phyloP scores from a whole-genome alignment of 331 rosid species.

The Phaseolus coccineus region DNA sequence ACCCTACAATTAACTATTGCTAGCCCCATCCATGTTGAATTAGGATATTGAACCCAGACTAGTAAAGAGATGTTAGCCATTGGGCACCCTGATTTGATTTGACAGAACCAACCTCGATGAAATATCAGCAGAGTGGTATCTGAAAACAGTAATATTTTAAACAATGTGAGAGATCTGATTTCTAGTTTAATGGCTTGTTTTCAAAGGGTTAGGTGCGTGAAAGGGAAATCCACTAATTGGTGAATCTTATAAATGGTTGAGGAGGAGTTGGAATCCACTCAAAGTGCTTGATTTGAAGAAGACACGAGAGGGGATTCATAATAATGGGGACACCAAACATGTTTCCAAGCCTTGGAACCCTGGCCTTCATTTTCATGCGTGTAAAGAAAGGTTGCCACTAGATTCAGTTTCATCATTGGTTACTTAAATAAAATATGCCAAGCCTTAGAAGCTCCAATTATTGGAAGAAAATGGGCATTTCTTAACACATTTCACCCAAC shows the following conservation, averaged over 20 bases:
- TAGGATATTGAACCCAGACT: conserved; percentile 25
- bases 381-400: conserved; percentile 69
- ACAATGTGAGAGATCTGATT: conserved; percentile 43
- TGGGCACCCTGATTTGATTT: conserved; percentile 75
- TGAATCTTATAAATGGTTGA: conserved; percentile 67
- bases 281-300: conserved; percentile 64
- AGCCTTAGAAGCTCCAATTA: conserved; percentile 53
- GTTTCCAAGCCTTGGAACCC: conserved; percentile 52
- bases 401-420: conserved; percentile 59
- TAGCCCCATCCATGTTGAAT: conserved; percentile 42
- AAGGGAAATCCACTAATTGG: conserved; percentile 84
- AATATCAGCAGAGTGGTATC: conserved; percentile 50
- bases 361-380: conserved; percentile 58
- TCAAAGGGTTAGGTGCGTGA: conserved; percentile 78
- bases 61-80: conserved; percentile 52
- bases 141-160: conserved; percentile 48
- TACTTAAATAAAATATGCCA: conserved; percentile 45
- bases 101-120: conserved; percentile 60
- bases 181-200: conserved; percentile 59
- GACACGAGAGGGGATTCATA: conserved; percentile 52
- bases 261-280: conserved; percentile 98
- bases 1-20: conserved; percentile 37
- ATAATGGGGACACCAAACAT: conserved; percentile 61
- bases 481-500: conserved; percentile 39
- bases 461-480: conserved; percentile 49